Evolutionary conservation across 208 protist species (phyloP), one percentile per base, ranked within the genome.

Genomic region (Naegleria lovaniensis): DNA sequence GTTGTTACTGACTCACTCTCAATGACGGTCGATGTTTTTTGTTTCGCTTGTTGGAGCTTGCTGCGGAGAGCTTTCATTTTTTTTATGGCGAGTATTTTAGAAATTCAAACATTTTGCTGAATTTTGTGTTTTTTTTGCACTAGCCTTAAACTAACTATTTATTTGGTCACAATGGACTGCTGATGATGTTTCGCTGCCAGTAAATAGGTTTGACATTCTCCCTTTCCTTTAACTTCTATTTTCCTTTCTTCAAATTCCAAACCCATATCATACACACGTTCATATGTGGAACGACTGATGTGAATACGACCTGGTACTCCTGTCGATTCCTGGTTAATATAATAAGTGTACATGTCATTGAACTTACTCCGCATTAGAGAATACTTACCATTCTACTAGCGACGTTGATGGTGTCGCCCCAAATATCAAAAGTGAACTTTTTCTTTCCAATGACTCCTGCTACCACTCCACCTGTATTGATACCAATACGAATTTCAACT

Each of bases 231-330:
- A 4, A 67, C 22, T 29, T 67, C 55, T 0, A 67, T 29, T 67
- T 29, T 79, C 48, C 89, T 33, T 41, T 90, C 55, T 43, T 90
- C 55, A 75, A 88, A 76, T n/a, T 85, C 16, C 38, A 88, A 90
- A 33, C 39, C 5, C 67, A 79, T 36, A 75, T 90, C 55, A 38
- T 90, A 13, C 25, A 83, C n/a, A 7, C 25, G 6, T 43, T 90
- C 55, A 75, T 40, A 90, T 41, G 89, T 90, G 15, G 11, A 9
- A 29, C 38, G 25, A 9, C 11, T n/a, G 6, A 90, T n/a, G 36
- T 91, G 90, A 38, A 91, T 75, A 9, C 51, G 33, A 0, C 22
- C 36, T 36, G 90, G 83, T 13, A 58, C 19, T 33, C 83, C 79
- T 76, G 16, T 91, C 5, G 83, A 90, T 29, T 91, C 90, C n/a